A percentile compares a stretch with the other conserved stretches of the same genome.
These are phyloP conservation scores for Agarophyton chilense DNA, from an alignment of 23 red algal genomes.

Conservation along the genomic window DNA sequence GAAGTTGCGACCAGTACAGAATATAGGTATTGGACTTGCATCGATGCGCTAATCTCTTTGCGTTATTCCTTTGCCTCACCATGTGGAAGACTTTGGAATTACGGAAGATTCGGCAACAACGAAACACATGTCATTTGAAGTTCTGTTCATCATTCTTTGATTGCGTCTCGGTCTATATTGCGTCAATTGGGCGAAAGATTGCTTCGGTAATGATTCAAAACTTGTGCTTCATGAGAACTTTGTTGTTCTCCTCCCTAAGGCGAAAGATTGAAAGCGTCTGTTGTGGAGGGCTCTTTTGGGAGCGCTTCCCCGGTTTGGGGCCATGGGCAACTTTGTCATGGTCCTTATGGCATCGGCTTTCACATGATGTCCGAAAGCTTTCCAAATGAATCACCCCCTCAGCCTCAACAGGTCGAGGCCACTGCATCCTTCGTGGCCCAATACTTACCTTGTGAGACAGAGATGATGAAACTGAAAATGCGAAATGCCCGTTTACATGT, in stretches of 20 bases:
- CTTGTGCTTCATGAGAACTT: not conserved
- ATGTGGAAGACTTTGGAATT: too few relatives aligned
- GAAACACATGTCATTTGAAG: too few relatives aligned
- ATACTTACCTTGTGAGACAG: not conserved
- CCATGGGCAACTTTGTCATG: not conserved
- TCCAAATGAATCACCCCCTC: not conserved
- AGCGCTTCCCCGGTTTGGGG: too few relatives aligned
- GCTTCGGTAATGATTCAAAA: too few relatives aligned
- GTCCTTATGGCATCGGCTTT: not conserved
- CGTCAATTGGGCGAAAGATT: too few relatives aligned
- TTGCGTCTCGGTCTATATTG: too few relatives aligned
- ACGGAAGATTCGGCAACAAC: too few relatives aligned
- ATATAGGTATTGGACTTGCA: too few relatives aligned
- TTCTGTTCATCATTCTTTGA: too few relatives aligned
- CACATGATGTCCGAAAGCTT: not conserved
- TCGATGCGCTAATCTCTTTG: too few relatives aligned
- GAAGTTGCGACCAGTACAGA: too few relatives aligned
- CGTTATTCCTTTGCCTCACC: too few relatives aligned
- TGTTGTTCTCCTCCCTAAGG: not conserved
- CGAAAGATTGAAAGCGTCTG: not conserved
- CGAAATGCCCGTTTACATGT: not conserved
- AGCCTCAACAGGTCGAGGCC: not conserved
- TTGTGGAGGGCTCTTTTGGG: not conserved
- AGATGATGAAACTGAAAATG: not conserved
- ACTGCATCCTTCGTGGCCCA: not conserved